Conservation (phyloP, 2,329 filamentous ascomycete species). For the Aspergillus brasiliensis region DNA sequence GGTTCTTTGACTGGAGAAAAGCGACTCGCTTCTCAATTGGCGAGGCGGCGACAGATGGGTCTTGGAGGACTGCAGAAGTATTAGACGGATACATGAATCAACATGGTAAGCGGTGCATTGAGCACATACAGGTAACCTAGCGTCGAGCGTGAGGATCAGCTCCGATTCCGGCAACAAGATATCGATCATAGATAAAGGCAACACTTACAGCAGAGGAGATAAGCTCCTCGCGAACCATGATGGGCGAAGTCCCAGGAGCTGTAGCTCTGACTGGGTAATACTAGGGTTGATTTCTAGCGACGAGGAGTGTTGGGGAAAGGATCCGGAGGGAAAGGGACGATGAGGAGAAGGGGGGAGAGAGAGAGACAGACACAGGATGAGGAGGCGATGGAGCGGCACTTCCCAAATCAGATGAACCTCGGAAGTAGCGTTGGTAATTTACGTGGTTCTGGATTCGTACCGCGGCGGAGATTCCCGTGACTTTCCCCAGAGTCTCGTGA, state of each 20-base stretch:
- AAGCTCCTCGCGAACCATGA: constrained; percentile 92
- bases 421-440: constrained; percentile 30
- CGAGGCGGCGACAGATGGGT: constrained; percentile 85
- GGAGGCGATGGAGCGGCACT: constrained; percentile 21
- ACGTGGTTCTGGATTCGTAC: constrained; percentile 2
- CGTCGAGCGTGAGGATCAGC: constrained; percentile 25
- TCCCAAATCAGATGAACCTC: constrained; percentile 39
- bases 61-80: constrained; percentile 72
- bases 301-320: constrained; percentile 12
- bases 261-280: constrained; percentile 6
- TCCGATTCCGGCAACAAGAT: constrained; percentile 28
- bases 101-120: constrained; percentile 5
- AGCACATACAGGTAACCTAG: constrained; percentile 55
- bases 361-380: constrained; percentile 12
- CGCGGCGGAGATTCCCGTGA: constrained; percentile 21
- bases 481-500: constrained; percentile 37
- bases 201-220: constrained; percentile 74
- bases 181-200: constrained; percentile 24
- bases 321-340: constrained; percentile 11
- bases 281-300: not conserved
- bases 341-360: constrained; percentile 15
- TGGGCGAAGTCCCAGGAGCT: constrained; percentile 39
- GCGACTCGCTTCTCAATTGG: constrained; percentile 91
- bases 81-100: constrained; percentile 19
- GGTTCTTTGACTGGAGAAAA: constrained; percentile 93